These are phyloP conservation scores for Phytophthora parvispora DNA, from an alignment of 352 stramenopile genomes.

Conservation along the genomic window DNA sequence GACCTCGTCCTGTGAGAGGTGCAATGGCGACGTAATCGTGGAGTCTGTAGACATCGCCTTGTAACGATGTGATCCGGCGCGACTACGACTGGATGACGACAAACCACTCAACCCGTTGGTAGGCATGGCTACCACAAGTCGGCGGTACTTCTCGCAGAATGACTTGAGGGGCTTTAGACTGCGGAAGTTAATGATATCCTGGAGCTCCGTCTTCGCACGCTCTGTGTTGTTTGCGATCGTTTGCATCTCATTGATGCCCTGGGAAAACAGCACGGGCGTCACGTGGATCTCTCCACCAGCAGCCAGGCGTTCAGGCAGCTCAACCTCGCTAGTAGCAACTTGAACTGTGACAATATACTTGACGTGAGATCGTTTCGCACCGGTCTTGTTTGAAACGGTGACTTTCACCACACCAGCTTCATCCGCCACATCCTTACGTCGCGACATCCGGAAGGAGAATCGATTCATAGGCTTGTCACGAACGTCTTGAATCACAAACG, in stretches of 20 bases:
- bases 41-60: conserved; percentile 63
- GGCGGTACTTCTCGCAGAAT: conserved; percentile 89
- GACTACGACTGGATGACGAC: conserved; percentile 41
- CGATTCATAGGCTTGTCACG: conserved; percentile 88
- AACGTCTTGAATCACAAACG: conserved; percentile 90
- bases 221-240: conserved; percentile 95
- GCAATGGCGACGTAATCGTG: conserved; percentile 55
- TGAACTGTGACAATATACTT: conserved; percentile 91
- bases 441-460: conserved; percentile 90
- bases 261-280: conserved; percentile 88
- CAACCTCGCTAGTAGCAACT: conserved; percentile 78
- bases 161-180: conserved; percentile 84
- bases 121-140: conserved; percentile 64
- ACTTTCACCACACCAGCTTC: conserved; percentile 87
- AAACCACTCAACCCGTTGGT: conserved; percentile 40
- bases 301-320: conserved; percentile 78
- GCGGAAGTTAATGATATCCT: conserved; percentile 93
- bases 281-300: conserved; percentile 82
- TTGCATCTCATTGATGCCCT: conserved; percentile 97
- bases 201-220: conserved; percentile 88
- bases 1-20: conserved; percentile 81
- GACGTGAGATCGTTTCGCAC: conserved; percentile 63
- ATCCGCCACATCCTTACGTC: conserved; percentile 79
- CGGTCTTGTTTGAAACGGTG: conserved; percentile 69
- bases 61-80: conserved; percentile 55